Percentiles rank a stretch among this genome's conserved stretches.
These are phyloP conservation scores for Tritrichomonas foetus DNA, from an alignment of 208 protist species.

Conservation along the genomic window DNA sequence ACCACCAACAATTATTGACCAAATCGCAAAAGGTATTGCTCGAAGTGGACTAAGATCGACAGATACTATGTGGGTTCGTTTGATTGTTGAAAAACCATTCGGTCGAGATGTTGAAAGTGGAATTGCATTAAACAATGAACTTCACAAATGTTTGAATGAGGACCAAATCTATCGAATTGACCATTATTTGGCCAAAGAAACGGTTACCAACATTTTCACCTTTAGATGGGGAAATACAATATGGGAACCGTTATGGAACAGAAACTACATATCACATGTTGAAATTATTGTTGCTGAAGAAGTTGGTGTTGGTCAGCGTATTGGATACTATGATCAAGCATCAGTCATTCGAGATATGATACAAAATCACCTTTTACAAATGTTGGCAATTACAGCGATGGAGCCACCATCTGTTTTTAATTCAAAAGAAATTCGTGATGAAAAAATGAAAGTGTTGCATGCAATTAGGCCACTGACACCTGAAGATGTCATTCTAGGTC, in stretches of 20 bases:
- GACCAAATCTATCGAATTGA: conserved; percentile 80
- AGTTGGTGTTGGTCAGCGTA: conserved; percentile 69
- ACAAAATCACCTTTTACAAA: conserved; percentile 62
- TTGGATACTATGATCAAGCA: conserved; percentile 64
- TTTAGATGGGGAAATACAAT: conserved; percentile 81
- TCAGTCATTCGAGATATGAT: conserved; percentile 51
- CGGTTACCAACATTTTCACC: conserved; percentile 80
- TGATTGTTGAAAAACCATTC: conserved; percentile 81
- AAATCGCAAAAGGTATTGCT: not conserved
- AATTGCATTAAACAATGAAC: conserved; percentile 63
- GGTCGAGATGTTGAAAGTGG: conserved; percentile 71
- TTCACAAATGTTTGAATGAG: conserved; percentile 71
- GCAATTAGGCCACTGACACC: conserved; percentile 63
- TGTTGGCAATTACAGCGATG: conserved; percentile 77
- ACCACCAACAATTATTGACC: not conserved
- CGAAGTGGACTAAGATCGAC: not conserved
- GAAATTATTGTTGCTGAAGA: conserved; percentile 82
- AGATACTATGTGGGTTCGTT: not conserved
- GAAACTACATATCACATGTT: conserved; percentile 70
- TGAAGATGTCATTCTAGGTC: conserved; percentile 75
- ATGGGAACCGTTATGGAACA: conserved; percentile 74
- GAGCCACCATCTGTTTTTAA: conserved; percentile 73
- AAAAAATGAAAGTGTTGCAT: too few species aligned
- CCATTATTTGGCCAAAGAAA: conserved; percentile 84
- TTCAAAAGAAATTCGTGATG: conserved; percentile 73